Percentiles rank a stretch among this genome's conserved stretches.
phyloP scores from a whole-genome alignment of 805 yeast species.

The Torulaspora microellipsoides region DNA sequence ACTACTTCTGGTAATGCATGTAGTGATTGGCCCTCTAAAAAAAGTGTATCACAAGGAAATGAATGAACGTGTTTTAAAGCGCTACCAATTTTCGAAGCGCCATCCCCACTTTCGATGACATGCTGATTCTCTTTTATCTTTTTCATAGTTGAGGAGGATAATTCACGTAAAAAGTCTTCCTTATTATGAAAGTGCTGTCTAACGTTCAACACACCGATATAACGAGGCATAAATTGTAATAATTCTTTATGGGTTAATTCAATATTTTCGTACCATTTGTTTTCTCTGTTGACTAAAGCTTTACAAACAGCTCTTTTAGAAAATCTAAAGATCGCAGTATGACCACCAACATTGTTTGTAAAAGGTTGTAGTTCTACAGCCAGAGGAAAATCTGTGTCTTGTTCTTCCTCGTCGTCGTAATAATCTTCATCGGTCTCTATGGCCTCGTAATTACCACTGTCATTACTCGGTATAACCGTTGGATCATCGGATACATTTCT shows the following conservation, averaged over 20 bases:
- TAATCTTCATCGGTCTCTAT: constrained; percentile 11
- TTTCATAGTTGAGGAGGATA: constrained; percentile 11
- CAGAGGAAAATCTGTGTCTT: constrained; percentile 49
- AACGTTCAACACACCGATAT: constrained; percentile 91
- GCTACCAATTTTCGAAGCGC: constrained; percentile 1
- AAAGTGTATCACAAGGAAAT: constrained; percentile 11
- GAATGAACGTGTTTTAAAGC: constrained; percentile 20
- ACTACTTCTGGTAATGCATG: constrained; percentile 58
- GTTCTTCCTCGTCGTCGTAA: constrained; percentile 26
- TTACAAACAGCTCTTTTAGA: constrained; percentile 91
- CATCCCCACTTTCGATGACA: constrained; percentile 7
- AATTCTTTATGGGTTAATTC: constrained; percentile 74
- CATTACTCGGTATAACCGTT: background rate
- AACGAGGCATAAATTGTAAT: constrained; percentile 83
- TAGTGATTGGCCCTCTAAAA: background rate
- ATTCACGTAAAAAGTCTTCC: constrained; percentile 23
- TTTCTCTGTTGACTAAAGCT: constrained; percentile 84
- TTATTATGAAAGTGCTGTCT: constrained; percentile 53
- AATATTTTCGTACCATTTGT: constrained; percentile 85
- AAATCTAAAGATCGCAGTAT: constrained; percentile 91
- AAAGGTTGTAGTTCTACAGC: constrained; percentile 91
- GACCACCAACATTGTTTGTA: constrained; percentile 95
- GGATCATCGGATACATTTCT: background rate
- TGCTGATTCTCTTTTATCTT: constrained; percentile 13
- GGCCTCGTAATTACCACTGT: constrained; percentile 6